phyloP scores from a whole-genome alignment of 208 protist species.

The Trypanosoma boissoni region DNA sequence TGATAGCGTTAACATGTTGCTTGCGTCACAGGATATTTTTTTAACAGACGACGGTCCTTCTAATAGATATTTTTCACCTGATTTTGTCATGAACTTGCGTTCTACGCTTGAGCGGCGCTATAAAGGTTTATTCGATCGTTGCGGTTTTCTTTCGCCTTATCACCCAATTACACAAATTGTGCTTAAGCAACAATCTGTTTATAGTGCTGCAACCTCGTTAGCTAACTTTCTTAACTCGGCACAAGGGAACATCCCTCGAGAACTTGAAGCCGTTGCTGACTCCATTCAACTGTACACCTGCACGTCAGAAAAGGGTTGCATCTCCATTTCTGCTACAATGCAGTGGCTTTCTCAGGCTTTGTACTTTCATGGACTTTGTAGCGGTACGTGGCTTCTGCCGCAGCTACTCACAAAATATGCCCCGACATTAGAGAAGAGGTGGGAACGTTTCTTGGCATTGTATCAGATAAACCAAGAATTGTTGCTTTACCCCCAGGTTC shows the following conservation, averaged over 20 bases:
- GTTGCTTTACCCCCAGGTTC: slow-evolving; percentile 23
- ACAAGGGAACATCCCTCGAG: not conserved
- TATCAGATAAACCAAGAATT: slow-evolving; percentile 26
- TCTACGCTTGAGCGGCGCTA: slow-evolving; percentile 51
- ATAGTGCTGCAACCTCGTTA: slow-evolving; percentile 19
- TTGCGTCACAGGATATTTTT: slow-evolving; percentile 27
- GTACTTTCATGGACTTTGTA: slow-evolving; percentile 20
- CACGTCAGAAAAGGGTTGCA: not conserved
- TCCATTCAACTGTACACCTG: not conserved
- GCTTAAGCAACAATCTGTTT: slow-evolving; percentile 18
- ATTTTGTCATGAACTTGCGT: slow-evolving; percentile 48
- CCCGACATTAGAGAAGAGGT: slow-evolving; percentile 3
- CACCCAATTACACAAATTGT: slow-evolving; percentile 24
- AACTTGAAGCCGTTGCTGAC: slow-evolving; percentile 17
- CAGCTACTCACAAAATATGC: slow-evolving; percentile 8
- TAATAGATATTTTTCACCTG: slow-evolving; percentile 39
- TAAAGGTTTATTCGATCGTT: slow-evolving; percentile 36
- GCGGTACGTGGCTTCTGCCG: slow-evolving; percentile 2
- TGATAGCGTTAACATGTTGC: slow-evolving; percentile 58
- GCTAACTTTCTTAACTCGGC: slow-evolving; percentile 1
- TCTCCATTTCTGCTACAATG: slow-evolving; percentile 12
- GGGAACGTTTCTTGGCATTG: slow-evolving; percentile 17
- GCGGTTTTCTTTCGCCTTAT: slow-evolving; percentile 7
- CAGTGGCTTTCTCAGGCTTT: slow-evolving; percentile 26
- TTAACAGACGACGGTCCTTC: slow-evolving; percentile 14